Percentiles rank a stretch among this genome's conserved stretches.
phyloP scores from a whole-genome alignment of 208 protist species.

The Leishmania major region DNA sequence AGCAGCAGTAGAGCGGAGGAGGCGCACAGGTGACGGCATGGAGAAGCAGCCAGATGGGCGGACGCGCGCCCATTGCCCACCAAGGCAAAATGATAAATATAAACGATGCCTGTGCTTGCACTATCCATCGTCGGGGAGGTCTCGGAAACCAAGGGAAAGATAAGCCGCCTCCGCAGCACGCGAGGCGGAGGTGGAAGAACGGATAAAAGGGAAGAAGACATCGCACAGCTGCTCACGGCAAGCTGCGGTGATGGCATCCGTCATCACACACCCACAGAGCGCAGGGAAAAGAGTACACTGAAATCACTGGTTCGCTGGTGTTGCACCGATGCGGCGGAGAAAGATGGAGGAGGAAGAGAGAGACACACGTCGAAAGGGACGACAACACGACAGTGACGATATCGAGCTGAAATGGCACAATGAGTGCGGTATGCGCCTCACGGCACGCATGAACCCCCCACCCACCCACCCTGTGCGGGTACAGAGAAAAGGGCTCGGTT shows the following conservation, averaged over 20 bases:
- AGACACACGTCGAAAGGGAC: background rate
- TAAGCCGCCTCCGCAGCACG: background rate
- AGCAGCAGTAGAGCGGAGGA: background rate
- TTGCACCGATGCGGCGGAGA: background rate
- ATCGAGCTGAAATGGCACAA: background rate
- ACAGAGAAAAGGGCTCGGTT: background rate
- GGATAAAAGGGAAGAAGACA: background rate
- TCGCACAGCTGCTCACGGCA: background rate
- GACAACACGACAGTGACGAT: background rate
- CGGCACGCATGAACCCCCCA: background rate
- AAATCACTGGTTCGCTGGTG: background rate
- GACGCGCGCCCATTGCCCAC: background rate
- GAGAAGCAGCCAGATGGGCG: background rate
- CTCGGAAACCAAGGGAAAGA: background rate
- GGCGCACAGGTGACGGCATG: background rate
- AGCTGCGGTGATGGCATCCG: background rate
- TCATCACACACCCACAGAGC: background rate
- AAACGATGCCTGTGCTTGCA: background rate
- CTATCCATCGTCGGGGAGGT: background rate
- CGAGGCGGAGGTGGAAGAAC: background rate
- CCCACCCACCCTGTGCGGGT: no score
- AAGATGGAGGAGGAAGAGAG: background rate
- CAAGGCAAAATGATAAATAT: constrained; percentile 13
- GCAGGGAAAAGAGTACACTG: constrained; percentile 6
- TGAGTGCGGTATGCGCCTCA: background rate